Evolutionary conservation across 441 rosid species (phyloP), one percentile per base, ranked within the genome.

Genomic region (Isatis lusitanica): DNA sequence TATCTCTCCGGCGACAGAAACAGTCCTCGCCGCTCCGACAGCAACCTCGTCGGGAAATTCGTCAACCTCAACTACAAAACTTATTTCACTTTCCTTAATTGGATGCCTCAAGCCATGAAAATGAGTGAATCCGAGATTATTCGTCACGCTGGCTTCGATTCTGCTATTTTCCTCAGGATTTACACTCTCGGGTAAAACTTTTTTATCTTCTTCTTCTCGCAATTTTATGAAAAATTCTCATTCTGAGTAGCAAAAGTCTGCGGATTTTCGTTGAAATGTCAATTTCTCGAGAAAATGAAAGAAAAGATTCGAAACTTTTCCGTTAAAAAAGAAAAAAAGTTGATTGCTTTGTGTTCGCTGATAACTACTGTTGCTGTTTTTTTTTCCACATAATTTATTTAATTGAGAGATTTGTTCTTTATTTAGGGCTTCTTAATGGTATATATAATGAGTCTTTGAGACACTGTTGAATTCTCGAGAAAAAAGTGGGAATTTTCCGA

Each of bases 61-160:
- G 94, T 95, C 21, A 95, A 95, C 75, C 92, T 93, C 63, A 83
- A 95, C 73, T 52, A 74, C 84, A 82, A 38, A 56, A 93, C 95
- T 24, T 95, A 93, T 65, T 80, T 93, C 55, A 83, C 94, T 66
- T 95, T 95, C 88, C 79, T 95, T 35, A 95, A 86, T 80, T 95
- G 99, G 99, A 95, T 95, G 99, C 98, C 99, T 73, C 92, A 95
- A 71, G 99, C 99, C 72, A 38, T 93, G 90, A 90, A 64, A 81
- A 93, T 93, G 97, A 79, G 75, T 59, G 95, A 95, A 71, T 24
- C 87, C 26, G 88, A 95, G 78, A 89, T 95, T 63, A 86, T 93
- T 42, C 83, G 70, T 57, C 99, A 93, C 74, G 98, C 98, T 68
- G 98, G 99, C 10, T 90, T 95, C 57, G 99, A 95, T 67, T 95